Percentiles rank a stretch among this genome's conserved stretches.
phyloP scores from a whole-genome alignment of 345 rosid species.

The Linum trigynum region DNA sequence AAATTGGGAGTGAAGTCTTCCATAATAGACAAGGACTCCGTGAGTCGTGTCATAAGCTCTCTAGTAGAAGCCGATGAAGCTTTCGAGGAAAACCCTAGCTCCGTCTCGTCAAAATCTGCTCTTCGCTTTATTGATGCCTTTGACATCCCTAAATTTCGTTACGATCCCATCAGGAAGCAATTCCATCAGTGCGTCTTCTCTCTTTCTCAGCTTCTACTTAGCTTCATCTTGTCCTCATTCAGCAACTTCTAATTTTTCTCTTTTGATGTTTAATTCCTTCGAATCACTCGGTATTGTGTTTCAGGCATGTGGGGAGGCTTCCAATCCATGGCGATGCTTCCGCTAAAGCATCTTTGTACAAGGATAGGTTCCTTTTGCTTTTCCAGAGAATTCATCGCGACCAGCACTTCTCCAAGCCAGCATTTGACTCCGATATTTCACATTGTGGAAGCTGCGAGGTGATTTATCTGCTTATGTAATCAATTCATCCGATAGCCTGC shows the following conservation, averaged over 20 bases:
- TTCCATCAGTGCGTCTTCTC: slow-evolving; percentile 46
- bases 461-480: slow-evolving; percentile 2
- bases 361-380: slow-evolving; percentile 65
- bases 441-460: slow-evolving; percentile 71
- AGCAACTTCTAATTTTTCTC: background rate
- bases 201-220: background rate
- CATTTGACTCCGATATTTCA: slow-evolving; percentile 55
- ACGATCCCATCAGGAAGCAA: slow-evolving; percentile 64
- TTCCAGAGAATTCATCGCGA: slow-evolving; percentile 78
- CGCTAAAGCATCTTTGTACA: slow-evolving; percentile 59
- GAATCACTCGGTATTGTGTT: background rate
- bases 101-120: slow-evolving; percentile 29
- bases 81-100: slow-evolving; percentile 33
- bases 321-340: slow-evolving; percentile 76
- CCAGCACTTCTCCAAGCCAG: slow-evolving; percentile 61
- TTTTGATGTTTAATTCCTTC: background rate
- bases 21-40: slow-evolving; percentile 52
- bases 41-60: slow-evolving; percentile 39
- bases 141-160: slow-evolving; percentile 64
- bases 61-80: slow-evolving; percentile 66
- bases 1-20: slow-evolving; percentile 51
- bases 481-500: background rate
- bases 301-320: slow-evolving; percentile 47
- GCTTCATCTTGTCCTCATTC: background rate
- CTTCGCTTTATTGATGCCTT: slow-evolving; percentile 66